These are phyloP conservation scores for Helotiales sp. DNA, from an alignment of 2,329 filamentous ascomycete genomes.

Conservation along the genomic window DNA sequence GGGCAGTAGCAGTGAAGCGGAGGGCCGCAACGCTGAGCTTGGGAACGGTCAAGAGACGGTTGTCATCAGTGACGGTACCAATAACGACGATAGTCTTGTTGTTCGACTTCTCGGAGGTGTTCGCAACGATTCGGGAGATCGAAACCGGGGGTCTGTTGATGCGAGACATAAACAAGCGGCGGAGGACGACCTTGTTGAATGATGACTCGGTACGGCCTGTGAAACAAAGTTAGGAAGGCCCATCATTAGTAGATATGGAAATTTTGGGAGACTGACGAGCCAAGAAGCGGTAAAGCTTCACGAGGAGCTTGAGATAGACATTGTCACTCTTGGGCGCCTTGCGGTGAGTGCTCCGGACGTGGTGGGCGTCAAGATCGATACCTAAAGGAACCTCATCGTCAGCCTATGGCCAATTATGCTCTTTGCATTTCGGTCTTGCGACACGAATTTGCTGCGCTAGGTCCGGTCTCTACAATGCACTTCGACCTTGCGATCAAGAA, in stretches of 20 bases:
- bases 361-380: slow-evolving; percentile 75
- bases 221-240: neutral
- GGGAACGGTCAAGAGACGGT: slow-evolving; percentile 86
- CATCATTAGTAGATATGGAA: slow-evolving; percentile 7
- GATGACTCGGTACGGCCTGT: slow-evolving; percentile 90
- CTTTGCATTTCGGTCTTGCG: slow-evolving; percentile 49
- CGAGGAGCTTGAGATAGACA: slow-evolving; percentile 94
- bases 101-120: slow-evolving; percentile 66
- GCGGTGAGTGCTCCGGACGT: slow-evolving; percentile 77
- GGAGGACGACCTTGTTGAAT: slow-evolving; percentile 99
- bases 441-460: slow-evolving; percentile 43
- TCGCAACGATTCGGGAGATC: slow-evolving; percentile 83
- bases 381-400: slow-evolving; percentile 62
- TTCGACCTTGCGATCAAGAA: slow-evolving; percentile 31
- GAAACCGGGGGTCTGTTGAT: slow-evolving; percentile 97
- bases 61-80: slow-evolving; percentile 97
- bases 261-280: slow-evolving; percentile 70
- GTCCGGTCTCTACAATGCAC: slow-evolving; percentile 31
- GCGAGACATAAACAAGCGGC: slow-evolving; percentile 97
- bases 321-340: slow-evolving; percentile 98
- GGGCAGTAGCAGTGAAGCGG: slow-evolving; percentile 94
- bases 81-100: slow-evolving; percentile 92
- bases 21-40: slow-evolving; percentile 94
- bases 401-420: slow-evolving; percentile 71
- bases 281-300: slow-evolving; percentile 98